phyloP scores from a whole-genome alignment of 2,329 filamentous ascomycete genomes.

The Hyphodiscus sp. region DNA sequence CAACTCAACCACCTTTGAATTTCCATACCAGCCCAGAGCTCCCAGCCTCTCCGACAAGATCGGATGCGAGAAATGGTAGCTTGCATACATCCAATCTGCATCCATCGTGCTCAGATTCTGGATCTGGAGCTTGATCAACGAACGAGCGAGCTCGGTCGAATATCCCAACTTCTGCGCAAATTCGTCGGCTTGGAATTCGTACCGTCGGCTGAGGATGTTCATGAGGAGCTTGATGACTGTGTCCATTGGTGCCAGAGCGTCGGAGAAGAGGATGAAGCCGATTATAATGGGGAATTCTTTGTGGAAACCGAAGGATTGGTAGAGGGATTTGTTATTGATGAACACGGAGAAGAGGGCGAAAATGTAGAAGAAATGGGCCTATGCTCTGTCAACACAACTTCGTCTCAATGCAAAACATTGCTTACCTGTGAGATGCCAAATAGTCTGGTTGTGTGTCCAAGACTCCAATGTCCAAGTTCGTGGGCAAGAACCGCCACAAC shows the following conservation, averaged over 20 bases:
- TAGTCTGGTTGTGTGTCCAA: constrained; percentile 88
- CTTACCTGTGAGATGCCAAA: constrained; percentile 77
- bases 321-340: constrained; percentile 89
- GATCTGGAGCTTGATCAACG: constrained; percentile 94
- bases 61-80: constrained; percentile 97
- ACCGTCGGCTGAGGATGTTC: constrained; percentile 90
- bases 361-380: constrained; percentile 94
- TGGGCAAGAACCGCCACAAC: constrained; percentile 93
- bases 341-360: constrained; percentile 96
- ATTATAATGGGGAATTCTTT: constrained; percentile 85
- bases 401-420: neutral
- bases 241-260: constrained; percentile 91
- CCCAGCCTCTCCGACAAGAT: constrained; percentile 90
- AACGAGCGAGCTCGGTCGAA: constrained; percentile 72
- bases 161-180: constrained; percentile 86
- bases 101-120: constrained; percentile 99
- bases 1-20: constrained; percentile 43
- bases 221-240: constrained; percentile 90
- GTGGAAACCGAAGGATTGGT: constrained; percentile 84
- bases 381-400: constrained; percentile 28
- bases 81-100: constrained; percentile 96
- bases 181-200: constrained; percentile 92
- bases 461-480: constrained; percentile 94
- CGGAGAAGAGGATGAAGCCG: constrained; percentile 95
- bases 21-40: constrained; percentile 80